A percentile compares a stretch with the other conserved stretches of the same genome.
These are phyloP conservation scores for Apophysomyces variabilis DNA, from an alignment of 371 early-diverging fungal species.

Conservation along the genomic window DNA sequence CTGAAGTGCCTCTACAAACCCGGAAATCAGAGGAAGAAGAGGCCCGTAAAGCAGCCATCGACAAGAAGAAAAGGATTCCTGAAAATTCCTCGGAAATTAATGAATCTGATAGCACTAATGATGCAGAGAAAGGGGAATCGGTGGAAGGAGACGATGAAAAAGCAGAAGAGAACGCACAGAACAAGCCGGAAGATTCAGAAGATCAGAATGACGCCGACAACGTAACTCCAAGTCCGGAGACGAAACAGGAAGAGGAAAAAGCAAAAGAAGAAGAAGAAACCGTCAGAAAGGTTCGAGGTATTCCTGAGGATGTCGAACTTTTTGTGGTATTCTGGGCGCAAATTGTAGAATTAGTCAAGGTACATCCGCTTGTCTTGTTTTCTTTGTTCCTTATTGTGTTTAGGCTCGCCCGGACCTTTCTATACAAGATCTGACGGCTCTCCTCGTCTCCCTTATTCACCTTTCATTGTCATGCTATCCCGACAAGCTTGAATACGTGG, in stretches of 20 bases:
- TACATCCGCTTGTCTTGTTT: constrained; percentile 27
- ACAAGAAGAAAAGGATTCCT: constrained; percentile 32
- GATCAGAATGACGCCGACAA: constrained; percentile 25
- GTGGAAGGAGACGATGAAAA: constrained; percentile 23
- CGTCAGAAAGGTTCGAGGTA: constrained; percentile 62
- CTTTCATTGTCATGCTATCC: constrained; percentile 92
- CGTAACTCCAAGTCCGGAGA: constrained; percentile 23
- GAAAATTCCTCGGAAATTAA: constrained; percentile 11
- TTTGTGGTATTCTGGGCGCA: constrained; percentile 96
- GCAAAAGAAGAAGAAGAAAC: constrained; percentile 25
- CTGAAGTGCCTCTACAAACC: constrained; percentile 13
- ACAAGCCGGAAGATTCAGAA: constrained; percentile 23
- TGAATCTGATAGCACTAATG: no score
- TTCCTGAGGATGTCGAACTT: constrained; percentile 82
- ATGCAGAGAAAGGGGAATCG: neutral
- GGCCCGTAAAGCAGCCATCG: constrained; percentile 19
- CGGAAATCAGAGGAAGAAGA: constrained; percentile 32
- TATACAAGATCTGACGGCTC: constrained; percentile 84
- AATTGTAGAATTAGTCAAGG: constrained; percentile 86
- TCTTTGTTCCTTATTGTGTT: constrained; percentile 26
- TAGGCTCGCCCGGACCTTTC: constrained; percentile 89
- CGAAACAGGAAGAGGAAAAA: constrained; percentile 34
- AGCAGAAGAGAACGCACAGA: constrained; percentile 18
- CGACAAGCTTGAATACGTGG: constrained; percentile 79
- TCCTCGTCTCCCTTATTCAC: constrained; percentile 83